Evolutionary conservation across 129 eudicot genomes (phyloP).

Genomic region (Pseudognaphalium luteoalbum): DNA sequence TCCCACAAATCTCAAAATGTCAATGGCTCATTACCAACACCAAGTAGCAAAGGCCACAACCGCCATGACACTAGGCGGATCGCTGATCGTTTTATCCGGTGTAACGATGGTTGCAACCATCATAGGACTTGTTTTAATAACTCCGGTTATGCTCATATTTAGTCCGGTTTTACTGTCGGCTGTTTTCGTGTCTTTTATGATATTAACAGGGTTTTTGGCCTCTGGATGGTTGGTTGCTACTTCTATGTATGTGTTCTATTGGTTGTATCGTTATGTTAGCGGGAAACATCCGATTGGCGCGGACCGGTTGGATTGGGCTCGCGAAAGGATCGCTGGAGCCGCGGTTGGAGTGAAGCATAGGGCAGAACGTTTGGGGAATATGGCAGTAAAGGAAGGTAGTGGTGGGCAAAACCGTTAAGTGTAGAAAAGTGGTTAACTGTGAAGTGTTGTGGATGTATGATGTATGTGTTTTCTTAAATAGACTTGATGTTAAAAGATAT

Average conservation of each 20-base stretch:
- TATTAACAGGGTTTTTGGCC: conserved; percentile 41
- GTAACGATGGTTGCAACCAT: conserved; percentile 54
- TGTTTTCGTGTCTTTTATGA: conserved; percentile 30
- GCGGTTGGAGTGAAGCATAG: conserved; percentile 40
- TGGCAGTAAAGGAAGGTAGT: background rate
- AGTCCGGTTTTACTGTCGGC: conserved; percentile 74
- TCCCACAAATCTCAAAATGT: background rate
- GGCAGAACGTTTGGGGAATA: conserved; percentile 39
- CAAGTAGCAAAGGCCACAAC: conserved; percentile 64
- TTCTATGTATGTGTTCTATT: conserved; percentile 42
- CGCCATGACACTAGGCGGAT: conserved; percentile 55
- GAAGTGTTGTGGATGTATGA: background rate
- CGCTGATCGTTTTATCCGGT: conserved; percentile 59
- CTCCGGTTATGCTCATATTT: conserved; percentile 60
- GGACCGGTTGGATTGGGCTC: conserved; percentile 42
- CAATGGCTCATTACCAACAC: background rate
- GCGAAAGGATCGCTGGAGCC: conserved; percentile 42
- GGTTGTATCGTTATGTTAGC: conserved; percentile 58
- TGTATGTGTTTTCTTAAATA: background rate
- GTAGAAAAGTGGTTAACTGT: background rate
- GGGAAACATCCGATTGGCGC: conserved; percentile 68
- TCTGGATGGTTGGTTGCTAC: conserved; percentile 51
- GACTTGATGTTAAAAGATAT: background rate
- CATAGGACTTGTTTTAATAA: conserved; percentile 50
- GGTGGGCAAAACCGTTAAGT: background rate